Conservation (phyloP, 208 protist species). For the Phytomonas francai region DNA sequence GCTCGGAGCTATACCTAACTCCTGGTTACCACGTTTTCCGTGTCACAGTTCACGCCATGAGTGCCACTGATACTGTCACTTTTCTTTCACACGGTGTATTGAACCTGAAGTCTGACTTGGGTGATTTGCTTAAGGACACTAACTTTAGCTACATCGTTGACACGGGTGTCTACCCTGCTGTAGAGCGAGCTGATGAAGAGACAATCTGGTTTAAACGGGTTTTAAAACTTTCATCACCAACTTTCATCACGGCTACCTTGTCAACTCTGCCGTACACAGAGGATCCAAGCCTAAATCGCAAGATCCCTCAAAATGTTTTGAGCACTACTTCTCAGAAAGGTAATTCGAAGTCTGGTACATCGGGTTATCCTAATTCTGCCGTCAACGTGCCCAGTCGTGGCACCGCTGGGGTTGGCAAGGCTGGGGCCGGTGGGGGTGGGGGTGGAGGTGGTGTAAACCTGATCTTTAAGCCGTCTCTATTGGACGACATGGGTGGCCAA, state of each 20-base stretch:
- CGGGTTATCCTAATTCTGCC: neutral
- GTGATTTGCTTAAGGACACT: slow-evolving; percentile 22
- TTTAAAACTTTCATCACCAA: slow-evolving; percentile 46
- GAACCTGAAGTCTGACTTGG: slow-evolving; percentile 29
- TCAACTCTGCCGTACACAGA: slow-evolving; percentile 39
- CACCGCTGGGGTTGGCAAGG: neutral
- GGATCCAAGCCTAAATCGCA: slow-evolving; percentile 13
- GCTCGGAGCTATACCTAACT: slow-evolving; percentile 18
- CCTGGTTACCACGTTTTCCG: slow-evolving; percentile 23
- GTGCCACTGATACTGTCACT: slow-evolving; percentile 25
- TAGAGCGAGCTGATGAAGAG: slow-evolving; percentile 32
- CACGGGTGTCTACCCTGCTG: slow-evolving; percentile 39
- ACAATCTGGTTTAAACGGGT: slow-evolving; percentile 78
- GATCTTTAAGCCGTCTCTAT: neutral
- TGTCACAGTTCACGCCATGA: slow-evolving; percentile 40
- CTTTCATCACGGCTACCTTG: slow-evolving; percentile 48
- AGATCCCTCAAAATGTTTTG: neutral
- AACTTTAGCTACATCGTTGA: slow-evolving; percentile 43
- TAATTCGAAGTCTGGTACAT: neutral
- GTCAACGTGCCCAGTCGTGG: neutral
- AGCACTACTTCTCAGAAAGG: neutral
- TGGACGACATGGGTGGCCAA: neutral
- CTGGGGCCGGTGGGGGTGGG: neutral
- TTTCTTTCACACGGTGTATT: slow-evolving; percentile 39
- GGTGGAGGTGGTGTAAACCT: neutral